Evolutionary conservation across 2,329 filamentous ascomycete genomes (phyloP).

Genomic region (Phoma herbarum): DNA sequence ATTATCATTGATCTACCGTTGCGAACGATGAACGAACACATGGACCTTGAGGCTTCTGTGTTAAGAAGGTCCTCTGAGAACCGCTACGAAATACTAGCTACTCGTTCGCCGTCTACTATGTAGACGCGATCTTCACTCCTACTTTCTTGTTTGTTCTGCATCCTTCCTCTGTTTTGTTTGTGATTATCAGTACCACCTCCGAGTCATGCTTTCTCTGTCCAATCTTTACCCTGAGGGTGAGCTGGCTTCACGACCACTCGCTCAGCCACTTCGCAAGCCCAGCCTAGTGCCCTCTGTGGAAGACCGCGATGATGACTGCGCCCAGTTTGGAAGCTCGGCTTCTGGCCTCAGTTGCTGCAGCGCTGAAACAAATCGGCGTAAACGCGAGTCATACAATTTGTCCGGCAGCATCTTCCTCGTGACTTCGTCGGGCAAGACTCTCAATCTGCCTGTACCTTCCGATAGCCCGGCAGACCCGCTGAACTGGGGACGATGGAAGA

Average conservation of each 20-base stretch:
- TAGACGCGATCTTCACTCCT: background rate
- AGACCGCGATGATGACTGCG: background rate
- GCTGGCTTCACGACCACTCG: conserved; percentile 25
- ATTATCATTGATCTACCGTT: background rate
- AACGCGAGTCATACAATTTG: conserved; percentile 39
- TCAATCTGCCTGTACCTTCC: conserved; percentile 39
- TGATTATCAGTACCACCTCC: background rate
- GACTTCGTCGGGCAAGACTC: conserved; percentile 31
- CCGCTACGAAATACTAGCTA: background rate
- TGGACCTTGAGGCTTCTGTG: background rate
- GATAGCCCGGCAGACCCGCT: conserved; percentile 36
- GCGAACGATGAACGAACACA: background rate
- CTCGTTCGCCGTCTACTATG: background rate
- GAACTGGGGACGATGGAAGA: conserved; percentile 37
- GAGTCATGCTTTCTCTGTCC: background rate
- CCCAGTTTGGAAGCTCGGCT: conserved; percentile 2
- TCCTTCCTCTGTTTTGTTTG: background rate
- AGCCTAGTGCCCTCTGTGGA: conserved; percentile 18
- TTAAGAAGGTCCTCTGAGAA: background rate
- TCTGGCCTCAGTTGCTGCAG: background rate
- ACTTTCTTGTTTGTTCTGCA: background rate
- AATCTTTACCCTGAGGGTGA: conserved; percentile 27
- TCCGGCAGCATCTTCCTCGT: conserved; percentile 39
- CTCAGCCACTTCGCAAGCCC: conserved; percentile 25
- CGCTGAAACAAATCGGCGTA: conserved; percentile 11